phyloP scores from a whole-genome alignment of 1,139 yeast species.

The Lizanozyma gosingica region DNA sequence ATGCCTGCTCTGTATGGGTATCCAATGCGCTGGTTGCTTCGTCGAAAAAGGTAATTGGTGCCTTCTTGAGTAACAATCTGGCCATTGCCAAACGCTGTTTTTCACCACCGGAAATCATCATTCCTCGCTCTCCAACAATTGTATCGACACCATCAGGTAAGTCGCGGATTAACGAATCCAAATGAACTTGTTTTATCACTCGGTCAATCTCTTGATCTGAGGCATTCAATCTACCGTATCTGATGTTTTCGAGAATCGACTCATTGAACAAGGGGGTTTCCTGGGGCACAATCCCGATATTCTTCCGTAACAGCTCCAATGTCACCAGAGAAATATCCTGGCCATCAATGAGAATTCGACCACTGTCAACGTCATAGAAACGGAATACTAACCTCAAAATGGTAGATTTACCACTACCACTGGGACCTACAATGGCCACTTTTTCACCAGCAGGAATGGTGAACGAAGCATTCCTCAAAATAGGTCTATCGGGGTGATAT shows the following conservation, averaged over 20 bases:
- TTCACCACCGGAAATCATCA: constrained; percentile 99
- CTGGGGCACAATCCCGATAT: constrained; percentile 93
- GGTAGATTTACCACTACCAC: constrained; percentile 94
- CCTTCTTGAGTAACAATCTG: constrained; percentile 68
- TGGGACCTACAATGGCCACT: constrained; percentile 91
- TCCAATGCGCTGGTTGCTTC: constrained; percentile 97
- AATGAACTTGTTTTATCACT: constrained; percentile 63
- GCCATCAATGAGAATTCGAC: constrained; percentile 79
- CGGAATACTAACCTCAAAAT: constrained; percentile 76
- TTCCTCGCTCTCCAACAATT: constrained; percentile 94
- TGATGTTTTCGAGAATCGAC: constrained; percentile 74
- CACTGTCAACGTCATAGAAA: constrained; percentile 75
- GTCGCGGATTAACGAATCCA: constrained; percentile 52
- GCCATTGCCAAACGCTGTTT: constrained; percentile 94
- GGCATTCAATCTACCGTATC: constrained; percentile 77
- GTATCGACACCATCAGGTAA: constrained; percentile 82
- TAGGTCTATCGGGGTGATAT: constrained; percentile 82
- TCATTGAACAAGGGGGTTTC: constrained; percentile 96
- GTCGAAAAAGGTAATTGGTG: constrained; percentile 90
- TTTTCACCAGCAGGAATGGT: constrained; percentile 85
- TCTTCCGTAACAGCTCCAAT: constrained; percentile 61
- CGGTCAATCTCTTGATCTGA: constrained; percentile 59
- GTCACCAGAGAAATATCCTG: constrained; percentile 76
- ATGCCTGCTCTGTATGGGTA: constrained; percentile 87
- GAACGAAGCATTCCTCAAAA: constrained; percentile 71